Percentiles rank a stretch among this genome's conserved stretches.
These are phyloP conservation scores for Globisporangium orthogonon DNA, from an alignment of 352 stramenopile genomes.

Conservation along the genomic window DNA sequence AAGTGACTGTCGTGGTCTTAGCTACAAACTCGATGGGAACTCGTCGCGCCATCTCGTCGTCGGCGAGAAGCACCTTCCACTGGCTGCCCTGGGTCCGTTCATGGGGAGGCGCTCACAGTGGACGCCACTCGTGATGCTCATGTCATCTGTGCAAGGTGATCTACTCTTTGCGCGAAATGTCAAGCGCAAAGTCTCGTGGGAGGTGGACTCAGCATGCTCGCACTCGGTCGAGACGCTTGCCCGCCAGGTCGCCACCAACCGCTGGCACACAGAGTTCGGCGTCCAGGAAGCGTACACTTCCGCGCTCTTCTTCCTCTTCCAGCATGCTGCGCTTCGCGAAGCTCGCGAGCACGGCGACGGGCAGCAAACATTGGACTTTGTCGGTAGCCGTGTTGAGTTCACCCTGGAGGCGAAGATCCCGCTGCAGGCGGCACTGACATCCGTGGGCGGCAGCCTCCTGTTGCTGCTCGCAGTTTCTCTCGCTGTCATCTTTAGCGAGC, in stretches of 20 bases:
- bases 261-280: slow-evolving; percentile 34
- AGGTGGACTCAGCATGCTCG: slow-evolving; percentile 28
- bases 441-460: slow-evolving; percentile 16
- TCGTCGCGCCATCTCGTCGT: slow-evolving; percentile 25
- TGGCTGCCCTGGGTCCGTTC: slow-evolving; percentile 26
- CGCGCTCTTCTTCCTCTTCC: slow-evolving; percentile 48
- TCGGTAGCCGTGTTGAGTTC: slow-evolving; percentile 20
- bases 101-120: slow-evolving; percentile 31
- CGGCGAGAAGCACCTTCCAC: slow-evolving; percentile 27
- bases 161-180: slow-evolving; percentile 27
- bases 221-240: slow-evolving; percentile 31
- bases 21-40: slow-evolving; percentile 21
- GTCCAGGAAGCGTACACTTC: slow-evolving; percentile 45
- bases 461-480: slow-evolving; percentile 12
- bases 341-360: slow-evolving; percentile 14
- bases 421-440: slow-evolving; percentile 24
- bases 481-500: slow-evolving; percentile 14
- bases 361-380: slow-evolving; percentile 26
- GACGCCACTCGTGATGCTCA: slow-evolving; percentile 30
- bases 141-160: slow-evolving; percentile 24
- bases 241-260: slow-evolving; percentile 29
- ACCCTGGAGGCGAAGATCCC: slow-evolving; percentile 31
- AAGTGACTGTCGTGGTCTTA: slow-evolving; percentile 27
- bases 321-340: slow-evolving; percentile 35
- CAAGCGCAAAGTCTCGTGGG: slow-evolving; percentile 15